phyloP scores from a whole-genome alignment of 257 asterid genomes.

The Przewalskia tangutica region DNA sequence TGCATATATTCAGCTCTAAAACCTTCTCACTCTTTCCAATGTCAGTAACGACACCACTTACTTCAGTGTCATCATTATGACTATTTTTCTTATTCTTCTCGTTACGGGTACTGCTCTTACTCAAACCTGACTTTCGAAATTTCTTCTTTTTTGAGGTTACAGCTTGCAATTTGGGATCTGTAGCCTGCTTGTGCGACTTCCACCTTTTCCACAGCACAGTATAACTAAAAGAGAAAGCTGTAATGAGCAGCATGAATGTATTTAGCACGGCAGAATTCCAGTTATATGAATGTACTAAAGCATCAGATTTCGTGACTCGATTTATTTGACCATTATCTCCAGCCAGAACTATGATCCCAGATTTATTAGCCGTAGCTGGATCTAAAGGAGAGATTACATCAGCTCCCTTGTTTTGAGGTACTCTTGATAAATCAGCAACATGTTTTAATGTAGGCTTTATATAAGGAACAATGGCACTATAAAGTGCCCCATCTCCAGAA shows the following conservation, averaged over 20 bases:
- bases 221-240: constrained; percentile 21
- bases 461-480: not conserved
- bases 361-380: constrained; percentile 16
- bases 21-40: constrained; percentile 5
- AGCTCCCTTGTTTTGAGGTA: constrained; percentile 15
- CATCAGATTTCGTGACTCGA: constrained; percentile 15
- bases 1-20: constrained; percentile 17
- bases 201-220: constrained; percentile 8
- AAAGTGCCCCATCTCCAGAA: constrained; percentile 26
- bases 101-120: constrained; percentile 17
- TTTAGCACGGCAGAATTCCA: constrained; percentile 32
- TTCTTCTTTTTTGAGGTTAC: constrained; percentile 46
- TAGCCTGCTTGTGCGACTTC: constrained; percentile 19
- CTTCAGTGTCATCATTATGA: constrained; percentile 7
- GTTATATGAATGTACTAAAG: constrained; percentile 16
- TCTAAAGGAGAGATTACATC: constrained; percentile 40
- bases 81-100: constrained; percentile 17
- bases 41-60: not conserved
- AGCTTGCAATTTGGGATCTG: constrained; percentile 28
- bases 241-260: constrained; percentile 22
- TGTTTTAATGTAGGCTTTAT: constrained; percentile 14
- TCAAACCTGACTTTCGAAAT: constrained; percentile 40
- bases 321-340: constrained; percentile 19
- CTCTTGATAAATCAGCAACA: constrained; percentile 16
- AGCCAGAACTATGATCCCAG: constrained; percentile 25